phyloP scores from a whole-genome alignment of 495 filamentous ascomycete genomes.

The Viridothelium virens region DNA sequence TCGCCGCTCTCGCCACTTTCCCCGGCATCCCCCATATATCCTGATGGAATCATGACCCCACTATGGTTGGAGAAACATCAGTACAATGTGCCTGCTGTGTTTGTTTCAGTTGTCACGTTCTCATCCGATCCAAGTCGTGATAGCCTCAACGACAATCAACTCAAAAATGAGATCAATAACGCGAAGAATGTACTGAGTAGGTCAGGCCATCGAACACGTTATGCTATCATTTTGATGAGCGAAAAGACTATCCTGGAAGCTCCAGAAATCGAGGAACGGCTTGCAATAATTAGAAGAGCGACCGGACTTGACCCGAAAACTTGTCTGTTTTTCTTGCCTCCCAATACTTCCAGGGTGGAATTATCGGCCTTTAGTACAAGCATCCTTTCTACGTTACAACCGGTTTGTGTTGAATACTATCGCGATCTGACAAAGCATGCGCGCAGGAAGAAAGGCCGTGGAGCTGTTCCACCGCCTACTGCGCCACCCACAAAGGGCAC shows the following conservation, averaged over 20 bases:
- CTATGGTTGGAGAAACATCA: constrained; percentile 84
- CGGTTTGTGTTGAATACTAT: constrained; percentile 71
- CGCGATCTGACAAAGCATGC: constrained; percentile 82
- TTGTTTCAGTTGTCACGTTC: constrained; percentile 65
- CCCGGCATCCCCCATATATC: constrained; percentile 68
- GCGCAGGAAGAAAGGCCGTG: constrained; percentile 71
- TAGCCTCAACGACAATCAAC: constrained; percentile 70
- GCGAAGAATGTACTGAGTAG: constrained; percentile 56
- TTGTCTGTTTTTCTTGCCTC: constrained; percentile 65
- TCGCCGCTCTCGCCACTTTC: constrained; percentile 84
- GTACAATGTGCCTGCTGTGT: constrained; percentile 66
- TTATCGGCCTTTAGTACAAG: constrained; percentile 56
- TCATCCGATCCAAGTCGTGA: constrained; percentile 60
- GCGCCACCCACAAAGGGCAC: constrained; percentile 74
- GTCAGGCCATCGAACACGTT: constrained; percentile 63
- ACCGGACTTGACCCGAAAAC: constrained; percentile 73
- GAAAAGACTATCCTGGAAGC: constrained; percentile 54
- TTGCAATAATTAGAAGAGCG: constrained; percentile 63
- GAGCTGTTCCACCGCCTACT: constrained; percentile 69
- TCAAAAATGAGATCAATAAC: constrained; percentile 79
- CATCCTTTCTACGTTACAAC: constrained; percentile 52
- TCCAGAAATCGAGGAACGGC: constrained; percentile 63
- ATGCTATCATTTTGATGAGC: constrained; percentile 69
- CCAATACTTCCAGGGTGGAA: constrained; percentile 53
- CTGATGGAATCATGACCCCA: constrained; percentile 75